Conservation (phyloP, 805 yeast species). For the Lipomyces sp. region DNA sequence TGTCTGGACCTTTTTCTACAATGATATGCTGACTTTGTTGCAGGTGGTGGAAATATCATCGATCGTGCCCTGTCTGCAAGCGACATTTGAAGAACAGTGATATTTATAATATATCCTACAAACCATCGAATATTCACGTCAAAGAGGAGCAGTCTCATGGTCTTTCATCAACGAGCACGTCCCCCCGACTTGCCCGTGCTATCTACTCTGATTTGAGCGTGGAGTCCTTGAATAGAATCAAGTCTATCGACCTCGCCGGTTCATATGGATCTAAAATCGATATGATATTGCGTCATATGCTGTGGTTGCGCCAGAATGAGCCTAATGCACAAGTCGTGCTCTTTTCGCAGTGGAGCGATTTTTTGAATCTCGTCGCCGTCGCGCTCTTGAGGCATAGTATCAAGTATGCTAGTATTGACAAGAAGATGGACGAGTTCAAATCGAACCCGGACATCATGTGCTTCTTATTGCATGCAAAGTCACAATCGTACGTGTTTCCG, state of each 20-base stretch:
- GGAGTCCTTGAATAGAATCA: slow-evolving; percentile 39
- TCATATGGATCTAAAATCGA: slow-evolving; percentile 86
- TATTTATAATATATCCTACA: slow-evolving; percentile 66
- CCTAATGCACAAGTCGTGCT: slow-evolving; percentile 73
- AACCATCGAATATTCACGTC: slow-evolving; percentile 43
- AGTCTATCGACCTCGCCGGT: slow-evolving; percentile 41
- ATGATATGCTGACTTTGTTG: neutral
- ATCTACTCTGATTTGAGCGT: slow-evolving; percentile 34
- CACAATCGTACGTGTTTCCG: slow-evolving; percentile 55
- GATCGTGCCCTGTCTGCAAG: slow-evolving; percentile 81
- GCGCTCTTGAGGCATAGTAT: slow-evolving; percentile 64
- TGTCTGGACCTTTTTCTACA: neutral
- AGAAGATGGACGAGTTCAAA: slow-evolving; percentile 27
- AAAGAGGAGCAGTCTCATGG: slow-evolving; percentile 30
- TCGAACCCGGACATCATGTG: slow-evolving; percentile 62
- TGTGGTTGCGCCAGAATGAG: slow-evolving; percentile 58
- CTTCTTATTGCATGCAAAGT: slow-evolving; percentile 75
- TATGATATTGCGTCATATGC: slow-evolving; percentile 67
- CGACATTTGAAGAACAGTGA: slow-evolving; percentile 47
- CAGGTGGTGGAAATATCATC: slow-evolving; percentile 58
- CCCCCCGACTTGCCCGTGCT: too few species aligned
- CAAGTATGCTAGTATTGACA: slow-evolving; percentile 53
- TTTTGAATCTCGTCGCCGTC: slow-evolving; percentile 60
- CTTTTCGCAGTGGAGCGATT: slow-evolving; percentile 85
- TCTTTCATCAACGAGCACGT: slow-evolving; percentile 22